phyloP scores from a whole-genome alignment of 495 filamentous ascomycete genomes.

The Chlorociboria aeruginascens region DNA sequence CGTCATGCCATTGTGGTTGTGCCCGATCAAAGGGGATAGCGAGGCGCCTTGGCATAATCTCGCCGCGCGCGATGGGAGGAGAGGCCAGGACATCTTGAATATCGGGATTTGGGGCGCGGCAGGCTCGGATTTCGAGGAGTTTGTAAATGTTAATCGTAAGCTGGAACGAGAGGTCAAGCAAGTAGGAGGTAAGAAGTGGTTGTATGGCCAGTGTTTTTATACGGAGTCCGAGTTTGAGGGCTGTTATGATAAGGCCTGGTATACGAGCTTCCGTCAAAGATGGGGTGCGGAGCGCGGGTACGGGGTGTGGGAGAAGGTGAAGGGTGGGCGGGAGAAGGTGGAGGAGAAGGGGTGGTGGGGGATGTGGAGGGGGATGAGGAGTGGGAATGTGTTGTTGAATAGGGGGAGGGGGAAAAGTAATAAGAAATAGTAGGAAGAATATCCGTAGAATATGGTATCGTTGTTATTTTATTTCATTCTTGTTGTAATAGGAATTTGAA shows the following conservation, averaged over 20 bases:
- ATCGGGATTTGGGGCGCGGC: slow-evolving; percentile 44
- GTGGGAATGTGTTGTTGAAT: background rate
- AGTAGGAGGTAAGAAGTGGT: slow-evolving; percentile 52
- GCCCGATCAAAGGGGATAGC: slow-evolving; percentile 31
- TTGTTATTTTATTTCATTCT: too few species aligned
- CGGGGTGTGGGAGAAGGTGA: slow-evolving; percentile 46
- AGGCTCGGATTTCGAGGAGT: slow-evolving; percentile 24
- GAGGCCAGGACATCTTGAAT: slow-evolving; percentile 35
- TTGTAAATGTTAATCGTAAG: slow-evolving; percentile 45
- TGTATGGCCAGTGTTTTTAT: slow-evolving; percentile 50
- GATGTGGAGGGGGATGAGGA: too few species aligned
- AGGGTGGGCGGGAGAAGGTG: slow-evolving; percentile 24
- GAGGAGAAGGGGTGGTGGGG: background rate
- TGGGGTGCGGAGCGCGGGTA: slow-evolving; percentile 39
- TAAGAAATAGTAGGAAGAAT: too few species aligned
- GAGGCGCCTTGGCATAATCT: slow-evolving; percentile 34
- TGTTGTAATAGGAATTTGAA: too few species aligned
- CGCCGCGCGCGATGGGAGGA: background rate
- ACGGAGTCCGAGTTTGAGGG: slow-evolving; percentile 38
- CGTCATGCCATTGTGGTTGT: slow-evolving; percentile 48
- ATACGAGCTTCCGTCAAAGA: slow-evolving; percentile 37
- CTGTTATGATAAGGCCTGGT: slow-evolving; percentile 36
- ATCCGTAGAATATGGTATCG: too few species aligned
- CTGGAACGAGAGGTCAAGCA: slow-evolving; percentile 51
- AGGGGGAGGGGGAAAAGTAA: background rate